Evolutionary conservation across 164 flowering plant species (phyloP).

Genomic region (Piper betle): DNA sequence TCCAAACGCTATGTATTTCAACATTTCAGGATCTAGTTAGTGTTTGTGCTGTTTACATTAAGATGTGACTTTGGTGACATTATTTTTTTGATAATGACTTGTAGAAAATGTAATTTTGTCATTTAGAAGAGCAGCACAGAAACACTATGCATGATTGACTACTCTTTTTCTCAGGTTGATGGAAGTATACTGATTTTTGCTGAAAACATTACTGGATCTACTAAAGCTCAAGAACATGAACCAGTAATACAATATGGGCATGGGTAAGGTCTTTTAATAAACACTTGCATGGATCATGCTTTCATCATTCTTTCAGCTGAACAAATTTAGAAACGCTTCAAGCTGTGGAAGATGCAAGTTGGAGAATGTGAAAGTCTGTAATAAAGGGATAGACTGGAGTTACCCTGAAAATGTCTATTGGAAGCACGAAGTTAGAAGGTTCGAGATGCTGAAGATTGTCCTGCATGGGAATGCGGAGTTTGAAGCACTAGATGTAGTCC

Average conservation of each 20-base stretch:
- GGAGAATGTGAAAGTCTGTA: slow-evolving; percentile 56
- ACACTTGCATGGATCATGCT: neutral
- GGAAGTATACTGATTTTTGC: slow-evolving; percentile 78
- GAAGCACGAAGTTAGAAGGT: slow-evolving; percentile 73
- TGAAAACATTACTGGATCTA: slow-evolving; percentile 67
- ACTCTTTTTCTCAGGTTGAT: slow-evolving; percentile 45
- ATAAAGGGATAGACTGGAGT: slow-evolving; percentile 81
- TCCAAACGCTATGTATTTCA: no score
- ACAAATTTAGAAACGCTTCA: neutral
- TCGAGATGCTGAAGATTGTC: slow-evolving; percentile 50
- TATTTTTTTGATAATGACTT: neutral
- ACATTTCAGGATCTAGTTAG: no score
- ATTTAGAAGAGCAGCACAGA: no score
- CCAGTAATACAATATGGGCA: slow-evolving; percentile 65
- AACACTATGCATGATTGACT: no score
- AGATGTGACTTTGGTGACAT: neutral
- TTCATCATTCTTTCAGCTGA: neutral
- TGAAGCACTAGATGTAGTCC: slow-evolving; percentile 64
- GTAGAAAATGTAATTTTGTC: neutral
- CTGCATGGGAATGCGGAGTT: slow-evolving; percentile 98
- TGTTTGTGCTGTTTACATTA: neutral
- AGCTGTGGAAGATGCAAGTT: slow-evolving; percentile 88
- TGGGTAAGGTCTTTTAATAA: slow-evolving; percentile 28
- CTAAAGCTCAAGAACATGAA: slow-evolving; percentile 28
- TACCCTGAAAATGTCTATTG: slow-evolving; percentile 54